A percentile compares a stretch with the other conserved stretches of the same genome.
Conservation (phyloP, 805 yeast genomes). For the Komagataella phaffii region DNA sequence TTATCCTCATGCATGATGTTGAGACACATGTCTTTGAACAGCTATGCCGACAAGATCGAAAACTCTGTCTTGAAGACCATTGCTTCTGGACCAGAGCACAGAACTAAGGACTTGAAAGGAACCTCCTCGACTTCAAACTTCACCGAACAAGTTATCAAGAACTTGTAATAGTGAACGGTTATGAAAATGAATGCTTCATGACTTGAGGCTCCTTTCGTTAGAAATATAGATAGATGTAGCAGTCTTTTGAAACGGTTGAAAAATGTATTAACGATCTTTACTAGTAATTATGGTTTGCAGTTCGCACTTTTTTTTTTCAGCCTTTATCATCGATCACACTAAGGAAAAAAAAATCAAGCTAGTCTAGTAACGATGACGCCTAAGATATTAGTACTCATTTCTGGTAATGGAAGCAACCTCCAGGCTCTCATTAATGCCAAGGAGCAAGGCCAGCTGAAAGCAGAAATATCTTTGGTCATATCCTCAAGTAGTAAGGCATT, state of each 20-base stretch:
- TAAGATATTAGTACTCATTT: slow-evolving; percentile 63
- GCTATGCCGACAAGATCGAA: slow-evolving; percentile 77
- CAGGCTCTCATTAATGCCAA: slow-evolving; percentile 86
- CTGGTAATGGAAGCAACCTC: slow-evolving; percentile 92
- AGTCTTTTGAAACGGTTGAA: not conserved
- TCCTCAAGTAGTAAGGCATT: slow-evolving; percentile 82
- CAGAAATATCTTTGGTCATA: slow-evolving; percentile 59
- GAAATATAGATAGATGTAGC: not conserved
- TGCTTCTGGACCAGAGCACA: slow-evolving; percentile 91
- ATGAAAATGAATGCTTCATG: not conserved
- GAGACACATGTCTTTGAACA: slow-evolving; percentile 89
- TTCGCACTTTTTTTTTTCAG: not conserved
- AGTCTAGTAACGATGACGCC: slow-evolving; percentile 3
- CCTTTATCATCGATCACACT: not conserved
- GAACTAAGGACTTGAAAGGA: slow-evolving; percentile 96
- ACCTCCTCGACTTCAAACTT: slow-evolving; percentile 78
- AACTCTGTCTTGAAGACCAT: slow-evolving; percentile 77
- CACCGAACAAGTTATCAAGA: slow-evolving; percentile 81
- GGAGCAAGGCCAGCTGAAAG: slow-evolving; percentile 20
- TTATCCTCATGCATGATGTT: slow-evolving; percentile 98
- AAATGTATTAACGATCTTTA: not conserved
- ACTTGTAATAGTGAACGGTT: slow-evolving; percentile 29
- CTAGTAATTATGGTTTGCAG: not conserved
- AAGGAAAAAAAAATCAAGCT: no score
- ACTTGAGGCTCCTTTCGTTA: not conserved